Evolutionary conservation across 2,329 filamentous ascomycete genomes (phyloP).

Genomic region (Neofusicoccum sp.): DNA sequence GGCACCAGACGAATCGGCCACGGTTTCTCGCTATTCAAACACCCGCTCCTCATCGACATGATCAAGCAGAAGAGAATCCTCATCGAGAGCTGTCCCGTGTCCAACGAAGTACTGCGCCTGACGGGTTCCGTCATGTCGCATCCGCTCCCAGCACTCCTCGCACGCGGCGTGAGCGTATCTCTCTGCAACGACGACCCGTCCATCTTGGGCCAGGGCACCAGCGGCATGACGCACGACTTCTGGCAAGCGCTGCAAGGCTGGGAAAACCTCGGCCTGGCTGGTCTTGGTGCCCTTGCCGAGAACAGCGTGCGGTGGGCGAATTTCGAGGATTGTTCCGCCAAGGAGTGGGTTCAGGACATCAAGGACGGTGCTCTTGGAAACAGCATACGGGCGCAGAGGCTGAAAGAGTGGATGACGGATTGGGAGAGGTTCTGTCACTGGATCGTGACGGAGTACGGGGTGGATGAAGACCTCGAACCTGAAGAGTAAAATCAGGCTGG

Average conservation of each 20-base stretch:
- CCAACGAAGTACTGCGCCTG: constrained; percentile 82
- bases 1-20: constrained; percentile 89
- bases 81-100: constrained; percentile 87
- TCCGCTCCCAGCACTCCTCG: constrained; percentile 79
- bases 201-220: constrained; percentile 79
- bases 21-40: constrained; percentile 85
- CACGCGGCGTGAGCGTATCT: constrained; percentile 79
- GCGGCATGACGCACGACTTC: constrained; percentile 88
- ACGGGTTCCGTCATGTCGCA: constrained; percentile 76
- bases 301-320: constrained; percentile 90
- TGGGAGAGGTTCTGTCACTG: constrained; percentile 93
- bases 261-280: constrained; percentile 87
- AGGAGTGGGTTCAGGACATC: constrained; percentile 73
- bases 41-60: constrained; percentile 85
- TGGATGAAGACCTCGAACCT: constrained; percentile 51
- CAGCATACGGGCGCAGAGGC: constrained; percentile 68
- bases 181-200: constrained; percentile 91
- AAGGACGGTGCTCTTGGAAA: constrained; percentile 72
- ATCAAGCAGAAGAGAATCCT: constrained; percentile 87
- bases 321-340: constrained; percentile 75
- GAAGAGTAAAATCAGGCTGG: constrained; percentile 33
- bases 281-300: constrained; percentile 83
- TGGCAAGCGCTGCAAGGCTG: constrained; percentile 92
- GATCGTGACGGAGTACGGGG: constrained; percentile 76
- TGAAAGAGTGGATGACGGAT: constrained; percentile 77